Percentiles rank a stretch among this genome's conserved stretches.
These are phyloP conservation scores for Bipolaris victoriae DNA, from an alignment of 2,329 filamentous ascomycete species.

Conservation along the genomic window DNA sequence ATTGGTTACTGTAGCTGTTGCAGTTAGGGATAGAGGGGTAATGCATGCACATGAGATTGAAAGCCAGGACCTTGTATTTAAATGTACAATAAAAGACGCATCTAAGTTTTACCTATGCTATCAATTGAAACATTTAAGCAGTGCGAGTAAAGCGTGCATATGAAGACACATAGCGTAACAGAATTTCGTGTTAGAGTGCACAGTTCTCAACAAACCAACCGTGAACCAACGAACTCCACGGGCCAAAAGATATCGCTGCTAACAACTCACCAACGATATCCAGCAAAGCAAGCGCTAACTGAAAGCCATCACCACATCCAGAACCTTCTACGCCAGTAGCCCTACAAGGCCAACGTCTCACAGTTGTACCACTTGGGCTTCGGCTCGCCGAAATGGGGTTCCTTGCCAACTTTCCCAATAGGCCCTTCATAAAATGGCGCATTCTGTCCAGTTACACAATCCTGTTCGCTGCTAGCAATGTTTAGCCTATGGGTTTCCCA, in stretches of 20 bases:
- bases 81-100: too few relatives aligned
- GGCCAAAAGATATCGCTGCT: background rate
- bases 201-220: too few relatives aligned
- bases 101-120: too few relatives aligned
- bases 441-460: conserved; percentile 1
- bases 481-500: background rate
- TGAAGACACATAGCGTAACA: too few relatives aligned
- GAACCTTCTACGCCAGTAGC: background rate
- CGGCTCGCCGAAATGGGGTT: conserved; percentile 16
- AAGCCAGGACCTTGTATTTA: too few relatives aligned
- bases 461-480: conserved; percentile 1
- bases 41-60: too few relatives aligned
- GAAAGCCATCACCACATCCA: background rate
- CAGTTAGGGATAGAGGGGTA: too few relatives aligned
- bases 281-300: background rate
- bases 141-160: too few relatives aligned
- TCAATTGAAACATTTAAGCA: too few relatives aligned
- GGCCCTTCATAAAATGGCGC: conserved; percentile 10
- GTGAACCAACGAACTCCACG: too few relatives aligned
- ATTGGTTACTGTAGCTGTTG: too few relatives aligned
- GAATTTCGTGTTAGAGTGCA: too few relatives aligned
- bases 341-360: background rate
- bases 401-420: conserved; percentile 13
- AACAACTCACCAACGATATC: background rate
- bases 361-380: conserved; percentile 26